Evolutionary conservation across 352 stramenopile genomes (phyloP).

Genomic region (Phytophthora europaea): DNA sequence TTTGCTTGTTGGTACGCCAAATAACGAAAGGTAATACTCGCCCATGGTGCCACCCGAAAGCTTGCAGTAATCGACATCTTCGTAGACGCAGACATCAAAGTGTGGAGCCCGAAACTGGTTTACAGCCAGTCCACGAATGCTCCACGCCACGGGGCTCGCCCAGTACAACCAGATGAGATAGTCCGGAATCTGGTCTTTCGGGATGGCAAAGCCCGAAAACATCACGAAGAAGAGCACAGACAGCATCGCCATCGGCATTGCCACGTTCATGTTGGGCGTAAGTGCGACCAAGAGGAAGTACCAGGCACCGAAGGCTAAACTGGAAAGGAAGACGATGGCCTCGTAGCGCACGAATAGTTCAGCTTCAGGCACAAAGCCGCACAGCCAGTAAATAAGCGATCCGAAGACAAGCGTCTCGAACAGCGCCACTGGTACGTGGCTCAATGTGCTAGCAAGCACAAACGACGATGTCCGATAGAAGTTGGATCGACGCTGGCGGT

Average conservation of each 20-base stretch:
- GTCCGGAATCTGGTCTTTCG: constrained; percentile 57
- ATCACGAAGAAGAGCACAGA: constrained; percentile 58
- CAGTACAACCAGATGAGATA: constrained; percentile 59
- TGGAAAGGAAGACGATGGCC: constrained; percentile 52
- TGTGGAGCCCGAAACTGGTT: constrained; percentile 50
- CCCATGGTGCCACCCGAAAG: constrained; percentile 43
- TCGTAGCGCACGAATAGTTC: constrained; percentile 53
- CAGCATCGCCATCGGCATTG: constrained; percentile 56
- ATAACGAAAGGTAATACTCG: constrained; percentile 50
- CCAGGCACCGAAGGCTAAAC: constrained; percentile 54
- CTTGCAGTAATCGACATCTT: constrained; percentile 41
- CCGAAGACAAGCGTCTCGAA: constrained; percentile 83
- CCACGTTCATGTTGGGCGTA: constrained; percentile 50
- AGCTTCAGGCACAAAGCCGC: constrained; percentile 53
- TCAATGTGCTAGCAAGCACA: constrained; percentile 57
- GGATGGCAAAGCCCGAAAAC: constrained; percentile 63
- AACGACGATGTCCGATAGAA: constrained; percentile 77
- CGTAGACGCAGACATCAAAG: constrained; percentile 51
- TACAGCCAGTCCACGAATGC: constrained; percentile 38
- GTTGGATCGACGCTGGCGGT: constrained; percentile 49
- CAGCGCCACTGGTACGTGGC: constrained; percentile 49
- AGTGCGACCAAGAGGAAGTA: constrained; percentile 56
- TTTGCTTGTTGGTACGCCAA: constrained; percentile 45
- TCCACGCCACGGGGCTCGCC: constrained; percentile 53
- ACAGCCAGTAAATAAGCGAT: constrained; percentile 85